phyloP scores from a whole-genome alignment of 2,329 filamentous ascomycete species.

The Trichophyton schoenleinii region DNA sequence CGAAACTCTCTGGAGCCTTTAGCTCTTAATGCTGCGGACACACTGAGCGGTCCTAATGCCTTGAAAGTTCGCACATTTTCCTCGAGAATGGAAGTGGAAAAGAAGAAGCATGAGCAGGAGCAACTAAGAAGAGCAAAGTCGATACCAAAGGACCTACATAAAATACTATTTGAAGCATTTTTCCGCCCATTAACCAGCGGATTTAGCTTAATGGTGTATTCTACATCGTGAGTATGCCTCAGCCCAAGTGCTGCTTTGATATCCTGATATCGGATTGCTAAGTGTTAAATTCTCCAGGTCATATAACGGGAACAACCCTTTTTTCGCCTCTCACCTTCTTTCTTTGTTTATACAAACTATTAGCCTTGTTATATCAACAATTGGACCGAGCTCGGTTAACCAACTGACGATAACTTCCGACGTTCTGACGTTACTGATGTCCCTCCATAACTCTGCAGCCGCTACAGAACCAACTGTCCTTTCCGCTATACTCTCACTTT shows the following conservation, averaged over 20 bases:
- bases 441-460: constrained; percentile 43
- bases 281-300: constrained; percentile 23
- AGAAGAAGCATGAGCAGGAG: constrained; percentile 34
- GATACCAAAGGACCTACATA: constrained; percentile 60
- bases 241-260: neutral
- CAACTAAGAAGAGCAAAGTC: constrained; percentile 44
- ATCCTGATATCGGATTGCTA: constrained; percentile 32
- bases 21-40: constrained; percentile 68
- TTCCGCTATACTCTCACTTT: constrained; percentile 62
- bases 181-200: constrained; percentile 78
- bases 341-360: constrained; percentile 76
- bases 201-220: constrained; percentile 53
- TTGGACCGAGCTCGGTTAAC: constrained; percentile 63
- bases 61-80: constrained; percentile 87
- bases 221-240: constrained; percentile 33
- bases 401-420: constrained; percentile 73
- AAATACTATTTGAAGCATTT: constrained; percentile 61
- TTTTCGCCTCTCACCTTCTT: constrained; percentile 64
- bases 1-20: constrained; percentile 66
- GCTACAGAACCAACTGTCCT: constrained; percentile 54
- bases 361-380: constrained; percentile 66
- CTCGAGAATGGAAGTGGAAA: constrained; percentile 56
- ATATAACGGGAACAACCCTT: constrained; percentile 40
- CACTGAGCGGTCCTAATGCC: constrained; percentile 62
- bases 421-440: constrained; percentile 70